These are phyloP conservation scores for Cucumis cinereus DNA, from an alignment of 306 rosid species.

Conservation along the genomic window DNA sequence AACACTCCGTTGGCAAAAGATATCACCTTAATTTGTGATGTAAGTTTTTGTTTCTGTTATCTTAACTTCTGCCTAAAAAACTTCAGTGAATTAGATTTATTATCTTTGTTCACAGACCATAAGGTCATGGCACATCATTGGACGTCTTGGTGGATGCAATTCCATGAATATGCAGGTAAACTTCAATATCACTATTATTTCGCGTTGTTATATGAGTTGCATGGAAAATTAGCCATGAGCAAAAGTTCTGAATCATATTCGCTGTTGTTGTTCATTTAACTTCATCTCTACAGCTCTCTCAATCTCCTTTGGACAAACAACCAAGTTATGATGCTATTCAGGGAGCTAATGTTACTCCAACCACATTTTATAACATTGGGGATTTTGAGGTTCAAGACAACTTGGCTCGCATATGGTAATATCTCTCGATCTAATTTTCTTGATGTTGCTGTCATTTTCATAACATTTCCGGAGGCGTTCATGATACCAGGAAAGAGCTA, in stretches of 20 bases:
- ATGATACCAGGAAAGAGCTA: neutral
- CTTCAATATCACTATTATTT: neutral
- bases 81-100: constrained; percentile 14
- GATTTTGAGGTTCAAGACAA: constrained; percentile 90
- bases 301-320: constrained; percentile 53
- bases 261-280: neutral
- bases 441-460: neutral
- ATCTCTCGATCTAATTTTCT: neutral
- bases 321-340: constrained; percentile 67
- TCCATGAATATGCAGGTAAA: constrained; percentile 91
- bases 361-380: constrained; percentile 80
- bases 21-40: constrained; percentile 58
- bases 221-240: neutral
- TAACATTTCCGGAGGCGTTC: neutral
- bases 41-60: constrained; percentile 28
- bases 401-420: constrained; percentile 83
- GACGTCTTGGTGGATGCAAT: constrained; percentile 92
- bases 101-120: constrained; percentile 37
- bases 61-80: neutral
- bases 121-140: constrained; percentile 83
- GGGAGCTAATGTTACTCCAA: constrained; percentile 72
- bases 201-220: neutral
- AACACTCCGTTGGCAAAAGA: constrained; percentile 70
- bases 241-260: neutral
- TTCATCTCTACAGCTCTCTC: constrained; percentile 48